Evolutionary conservation across 371 early-diverging fungal genomes (phyloP).

Genomic region (Fennellomyces sp.): DNA sequence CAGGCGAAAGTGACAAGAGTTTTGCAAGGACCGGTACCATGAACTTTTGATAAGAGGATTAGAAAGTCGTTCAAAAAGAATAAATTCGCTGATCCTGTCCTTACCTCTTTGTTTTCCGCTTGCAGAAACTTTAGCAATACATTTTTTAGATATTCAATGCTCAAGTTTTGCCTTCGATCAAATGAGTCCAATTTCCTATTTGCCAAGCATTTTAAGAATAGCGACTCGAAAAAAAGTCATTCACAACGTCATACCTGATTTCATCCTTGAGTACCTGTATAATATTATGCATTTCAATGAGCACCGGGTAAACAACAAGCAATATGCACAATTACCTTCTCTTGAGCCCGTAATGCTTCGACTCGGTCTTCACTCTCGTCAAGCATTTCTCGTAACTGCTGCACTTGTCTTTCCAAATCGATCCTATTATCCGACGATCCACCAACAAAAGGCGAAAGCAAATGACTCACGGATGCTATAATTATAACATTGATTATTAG

Average conservation of each 20-base stretch:
- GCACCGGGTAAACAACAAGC: neutral
- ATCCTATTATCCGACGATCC: slow-evolving; percentile 20
- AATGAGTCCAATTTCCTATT: slow-evolving; percentile 59
- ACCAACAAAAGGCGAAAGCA: slow-evolving; percentile 33
- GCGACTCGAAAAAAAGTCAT: neutral
- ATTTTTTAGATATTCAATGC: slow-evolving; percentile 67
- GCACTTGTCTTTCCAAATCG: slow-evolving; percentile 45
- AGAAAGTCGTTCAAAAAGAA: no score
- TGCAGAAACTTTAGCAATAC: slow-evolving; percentile 63
- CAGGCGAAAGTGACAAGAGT: slow-evolving; percentile 39
- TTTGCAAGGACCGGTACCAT: slow-evolving; percentile 52
- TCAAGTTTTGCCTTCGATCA: slow-evolving; percentile 66
- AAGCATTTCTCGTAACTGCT: slow-evolving; percentile 56
- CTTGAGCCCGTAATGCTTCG: slow-evolving; percentile 54
- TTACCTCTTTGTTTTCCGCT: slow-evolving; percentile 59
- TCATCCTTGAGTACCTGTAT: slow-evolving; percentile 43
- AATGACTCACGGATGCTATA: slow-evolving; percentile 42
- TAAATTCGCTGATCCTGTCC: no score
- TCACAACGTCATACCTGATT: slow-evolving; percentile 29
- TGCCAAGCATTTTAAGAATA: neutral
- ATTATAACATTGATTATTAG: neutral
- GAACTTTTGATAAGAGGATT: no score
- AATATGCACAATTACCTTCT: slow-evolving; percentile 41
- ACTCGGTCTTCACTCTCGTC: slow-evolving; percentile 64
- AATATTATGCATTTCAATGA: neutral